Evolutionary conservation across 1,284 basidiomycete species (phyloP), one percentile per base, ranked within the genome.

Genomic region (Ustilago lituana): DNA sequence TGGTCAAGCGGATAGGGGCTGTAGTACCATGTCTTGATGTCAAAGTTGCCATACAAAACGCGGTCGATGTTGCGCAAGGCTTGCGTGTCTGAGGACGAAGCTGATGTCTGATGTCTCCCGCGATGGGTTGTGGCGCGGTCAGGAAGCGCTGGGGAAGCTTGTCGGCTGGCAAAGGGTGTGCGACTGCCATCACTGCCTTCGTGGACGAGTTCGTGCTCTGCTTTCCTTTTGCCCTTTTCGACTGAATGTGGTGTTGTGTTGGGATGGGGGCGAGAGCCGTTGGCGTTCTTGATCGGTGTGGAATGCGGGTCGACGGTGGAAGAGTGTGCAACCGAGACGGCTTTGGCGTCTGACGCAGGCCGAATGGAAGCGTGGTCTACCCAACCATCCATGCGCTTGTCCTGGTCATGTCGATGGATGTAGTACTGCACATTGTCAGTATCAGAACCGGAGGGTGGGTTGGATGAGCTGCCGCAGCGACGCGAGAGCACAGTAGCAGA

Each of bases 21-120:
- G 35, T 74, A 57, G 60, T 81, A 82, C 81, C 81, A 82, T 3
- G 81, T 72, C 53, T 76, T 78, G 53, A 82, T 82, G 31, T 79
- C 77, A 43, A 76, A 79, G 20, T 54, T 66, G 37, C 80, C 80
- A 52, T 79, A 82, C 32, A 77, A 54, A 35, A 82, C 80, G 12
- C 78, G 70, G 31, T 68, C 64, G 24, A 72, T 68, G 56, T 66
- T 67, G 5, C 69, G 59, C 49, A 54, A 27, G 1, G 56, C 57
- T 26, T 62, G 58, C 11, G 60, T 55, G 7, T 59, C 56, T 4
- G 57, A 43, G 3, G 47, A 20, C 5, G 44, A 48, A 11, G 44
- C 50, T 7, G 37, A 10, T 20, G 43, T 35, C 17, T 35, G 48
- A 12, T 65, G 46, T 33, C 55, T 45, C 19, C 27, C 41, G 5